A percentile compares a stretch with the other conserved stretches of the same genome.
Evolutionary conservation across 2,329 filamentous ascomycete species (phyloP).

Genomic region (Alternaria triticina): DNA sequence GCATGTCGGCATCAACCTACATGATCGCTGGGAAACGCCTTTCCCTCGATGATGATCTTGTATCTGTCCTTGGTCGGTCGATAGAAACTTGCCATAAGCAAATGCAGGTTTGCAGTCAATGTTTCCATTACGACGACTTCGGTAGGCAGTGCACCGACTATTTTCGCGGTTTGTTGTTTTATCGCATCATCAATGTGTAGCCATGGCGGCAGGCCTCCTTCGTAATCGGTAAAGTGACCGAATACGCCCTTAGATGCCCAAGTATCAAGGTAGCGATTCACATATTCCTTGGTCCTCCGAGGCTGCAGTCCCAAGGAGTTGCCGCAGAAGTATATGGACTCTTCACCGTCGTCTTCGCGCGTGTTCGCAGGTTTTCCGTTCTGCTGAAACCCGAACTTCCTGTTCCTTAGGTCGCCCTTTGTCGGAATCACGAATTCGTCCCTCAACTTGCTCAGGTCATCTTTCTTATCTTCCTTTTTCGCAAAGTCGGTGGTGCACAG

Average conservation of each 20-base stretch:
- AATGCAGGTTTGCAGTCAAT: slow-evolving; percentile 79
- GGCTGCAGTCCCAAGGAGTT: slow-evolving; percentile 90
- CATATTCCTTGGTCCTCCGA: slow-evolving; percentile 66
- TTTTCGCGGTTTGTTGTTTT: slow-evolving; percentile 69
- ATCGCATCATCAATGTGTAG: slow-evolving; percentile 80
- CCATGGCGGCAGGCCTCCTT: slow-evolving; percentile 74
- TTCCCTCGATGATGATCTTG: slow-evolving; percentile 88
- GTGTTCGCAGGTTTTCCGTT: slow-evolving; percentile 3
- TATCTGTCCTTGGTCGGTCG: slow-evolving; percentile 67
- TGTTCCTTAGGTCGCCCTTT: slow-evolving; percentile 72
- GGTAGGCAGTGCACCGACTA: slow-evolving; percentile 74
- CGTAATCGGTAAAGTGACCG: slow-evolving; percentile 77
- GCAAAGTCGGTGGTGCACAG: slow-evolving; percentile 43
- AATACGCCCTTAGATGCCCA: slow-evolving; percentile 86
- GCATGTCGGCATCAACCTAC: slow-evolving; percentile 48
- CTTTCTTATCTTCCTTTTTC: slow-evolving; percentile 43
- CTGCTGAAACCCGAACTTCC: slow-evolving; percentile 48
- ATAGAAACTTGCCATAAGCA: slow-evolving; percentile 87
- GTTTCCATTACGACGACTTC: slow-evolving; percentile 92
- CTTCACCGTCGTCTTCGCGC: slow-evolving; percentile 44
- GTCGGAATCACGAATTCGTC: slow-evolving; percentile 80
- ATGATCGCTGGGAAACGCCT: slow-evolving; percentile 88
- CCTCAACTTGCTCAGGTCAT: slow-evolving; percentile 55
- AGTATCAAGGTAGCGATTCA: slow-evolving; percentile 76
- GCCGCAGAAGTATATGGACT: slow-evolving; percentile 81